Evolutionary conservation across 352 stramenopile species (phyloP).

Genomic region (Aphanomyces stellatus): DNA sequence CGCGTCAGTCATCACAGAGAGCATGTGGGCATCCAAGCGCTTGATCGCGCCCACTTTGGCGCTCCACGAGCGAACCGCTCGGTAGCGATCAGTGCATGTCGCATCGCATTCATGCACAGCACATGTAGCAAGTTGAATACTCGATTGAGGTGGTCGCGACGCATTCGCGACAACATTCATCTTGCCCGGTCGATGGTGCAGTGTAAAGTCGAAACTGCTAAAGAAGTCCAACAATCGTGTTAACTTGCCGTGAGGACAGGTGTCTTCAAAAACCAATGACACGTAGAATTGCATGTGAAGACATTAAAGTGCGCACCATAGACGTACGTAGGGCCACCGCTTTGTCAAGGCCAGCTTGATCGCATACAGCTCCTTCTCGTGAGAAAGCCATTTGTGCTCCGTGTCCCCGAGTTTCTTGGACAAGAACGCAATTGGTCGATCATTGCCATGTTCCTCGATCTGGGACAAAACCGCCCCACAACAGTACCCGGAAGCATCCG

Average conservation of each 20-base stretch:
- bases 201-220: conserved; percentile 14
- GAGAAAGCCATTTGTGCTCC: conserved; percentile 14
- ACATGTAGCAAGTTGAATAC: background rate
- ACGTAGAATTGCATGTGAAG: conserved; percentile 5
- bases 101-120: background rate
- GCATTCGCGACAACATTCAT: conserved; percentile 7
- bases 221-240: conserved; percentile 17
- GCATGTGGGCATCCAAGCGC: background rate
- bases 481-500: conserved; percentile 24
- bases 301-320: background rate
- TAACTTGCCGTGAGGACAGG: conserved; percentile 14
- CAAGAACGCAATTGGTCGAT: conserved; percentile 26
- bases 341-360: conserved; percentile 11
- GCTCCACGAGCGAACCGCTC: background rate
- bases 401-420: conserved; percentile 21
- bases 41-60: background rate
- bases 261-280: conserved; percentile 13
- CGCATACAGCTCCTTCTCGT: conserved; percentile 23
- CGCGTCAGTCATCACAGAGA: background rate
- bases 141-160: background rate
- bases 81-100: background rate
- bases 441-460: background rate
- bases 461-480: conserved; percentile 13
- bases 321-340: background rate
- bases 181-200: background rate